These are phyloP conservation scores for Sporobolomyces phaffii DNA, from an alignment of 768 basidiomycete species.

Conservation along the genomic window DNA sequence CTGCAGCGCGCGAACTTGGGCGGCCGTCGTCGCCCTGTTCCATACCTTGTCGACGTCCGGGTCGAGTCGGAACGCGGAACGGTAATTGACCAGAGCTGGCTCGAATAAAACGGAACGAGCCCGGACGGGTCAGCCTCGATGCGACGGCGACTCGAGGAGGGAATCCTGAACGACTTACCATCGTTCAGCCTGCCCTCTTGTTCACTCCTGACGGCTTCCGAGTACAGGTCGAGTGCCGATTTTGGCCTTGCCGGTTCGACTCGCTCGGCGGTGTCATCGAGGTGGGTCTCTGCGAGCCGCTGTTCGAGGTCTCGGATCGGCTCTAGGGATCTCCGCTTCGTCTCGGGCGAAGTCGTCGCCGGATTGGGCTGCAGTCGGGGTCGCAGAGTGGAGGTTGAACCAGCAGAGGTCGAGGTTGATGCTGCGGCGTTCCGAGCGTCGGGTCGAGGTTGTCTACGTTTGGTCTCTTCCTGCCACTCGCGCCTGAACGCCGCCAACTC, in stretches of 20 bases:
- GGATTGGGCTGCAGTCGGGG: not conserved
- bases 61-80: constrained; percentile 37
- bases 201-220: constrained; percentile 34
- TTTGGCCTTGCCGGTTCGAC: constrained; percentile 4
- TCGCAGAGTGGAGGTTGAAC: constrained; percentile 4
- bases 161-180: constrained; percentile 18
- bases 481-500: constrained; percentile 27
- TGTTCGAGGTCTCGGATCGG: not conserved
- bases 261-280: not conserved
- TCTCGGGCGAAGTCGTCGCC: not conserved
- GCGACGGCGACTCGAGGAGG: no score
- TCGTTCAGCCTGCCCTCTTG: constrained; percentile 38
- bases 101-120: no score
- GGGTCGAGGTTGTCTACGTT: no score
- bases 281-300: not conserved
- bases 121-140: no score
- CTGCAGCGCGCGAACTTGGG: not conserved
- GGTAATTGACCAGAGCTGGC: constrained; percentile 28
- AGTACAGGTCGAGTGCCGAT: constrained; percentile 40
- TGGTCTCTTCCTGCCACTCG: constrained; percentile 23
- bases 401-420: not conserved
- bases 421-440: no score
- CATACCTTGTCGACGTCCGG: constrained; percentile 39
- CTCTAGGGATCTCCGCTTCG: not conserved
- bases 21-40: constrained; percentile 22